A percentile compares a stretch with the other conserved stretches of the same genome.
Conservation (phyloP, 1,139 yeast species). For the Magnusiomyces tetraspermus region DNA sequence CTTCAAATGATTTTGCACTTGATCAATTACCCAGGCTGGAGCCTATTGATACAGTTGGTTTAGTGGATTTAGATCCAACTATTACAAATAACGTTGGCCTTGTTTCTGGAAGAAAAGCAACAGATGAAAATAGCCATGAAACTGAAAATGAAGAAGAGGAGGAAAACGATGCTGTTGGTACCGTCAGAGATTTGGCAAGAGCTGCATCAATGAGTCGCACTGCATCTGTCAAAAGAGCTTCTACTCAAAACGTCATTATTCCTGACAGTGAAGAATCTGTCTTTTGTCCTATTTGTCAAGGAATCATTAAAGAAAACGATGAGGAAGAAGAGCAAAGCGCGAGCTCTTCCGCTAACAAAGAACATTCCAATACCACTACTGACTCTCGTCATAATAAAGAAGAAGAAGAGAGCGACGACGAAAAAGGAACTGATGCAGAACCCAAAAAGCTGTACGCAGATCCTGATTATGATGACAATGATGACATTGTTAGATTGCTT, state of each 20-base stretch:
- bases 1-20: not conserved
- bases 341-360: not conserved
- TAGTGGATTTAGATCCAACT: not conserved
- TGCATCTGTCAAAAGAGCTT: not conserved
- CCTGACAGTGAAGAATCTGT: constrained; percentile 3
- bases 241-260: not conserved
- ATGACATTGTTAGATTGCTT: constrained; percentile 58
- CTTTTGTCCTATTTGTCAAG: constrained; percentile 7
- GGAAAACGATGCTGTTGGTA: not conserved
- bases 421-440: not conserved
- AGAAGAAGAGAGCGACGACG: not conserved
- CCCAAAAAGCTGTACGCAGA: constrained; percentile 23
- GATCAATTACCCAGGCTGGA: not conserved
- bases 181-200: not conserved
- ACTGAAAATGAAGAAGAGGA: too few species aligned
- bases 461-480: constrained; percentile 51
- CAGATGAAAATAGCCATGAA: not conserved
- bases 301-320: not conserved
- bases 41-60: not conserved
- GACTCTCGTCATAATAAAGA: not conserved
- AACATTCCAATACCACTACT: not conserved
- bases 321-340: not conserved
- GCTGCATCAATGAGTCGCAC: not conserved
- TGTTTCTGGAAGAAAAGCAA: not conserved
- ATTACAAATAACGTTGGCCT: not conserved